These are phyloP conservation scores for Yamadazyma nakazawae DNA, from an alignment of 805 yeast species.

Conservation along the genomic window DNA sequence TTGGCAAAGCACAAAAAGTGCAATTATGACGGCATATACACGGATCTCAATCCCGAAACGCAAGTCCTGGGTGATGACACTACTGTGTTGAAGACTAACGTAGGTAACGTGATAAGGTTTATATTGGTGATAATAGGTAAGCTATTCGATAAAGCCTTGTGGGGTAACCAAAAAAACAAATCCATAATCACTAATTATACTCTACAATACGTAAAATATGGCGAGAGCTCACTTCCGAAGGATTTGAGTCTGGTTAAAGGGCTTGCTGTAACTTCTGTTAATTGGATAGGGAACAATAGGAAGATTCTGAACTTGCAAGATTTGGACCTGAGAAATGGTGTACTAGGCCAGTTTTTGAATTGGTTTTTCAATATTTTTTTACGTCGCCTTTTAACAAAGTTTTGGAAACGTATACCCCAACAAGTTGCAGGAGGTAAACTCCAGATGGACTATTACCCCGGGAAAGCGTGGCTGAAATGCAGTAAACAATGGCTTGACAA, in stretches of 20 bases:
- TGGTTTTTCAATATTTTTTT: slow-evolving; percentile 59
- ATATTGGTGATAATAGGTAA: slow-evolving; percentile 41
- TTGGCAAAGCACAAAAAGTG: slow-evolving; percentile 2
- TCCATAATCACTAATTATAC: slow-evolving; percentile 34
- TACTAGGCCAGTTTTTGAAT: slow-evolving; percentile 41
- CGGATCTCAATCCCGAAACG: not conserved
- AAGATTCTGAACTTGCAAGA: slow-evolving; percentile 40
- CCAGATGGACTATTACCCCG: slow-evolving; percentile 46
- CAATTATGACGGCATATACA: slow-evolving; percentile 5
- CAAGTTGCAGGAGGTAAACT: slow-evolving; percentile 4
- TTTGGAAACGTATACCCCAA: slow-evolving; percentile 9
- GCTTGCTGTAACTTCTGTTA: not conserved
- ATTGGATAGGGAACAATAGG: slow-evolving; percentile 49
- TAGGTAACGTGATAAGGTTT: slow-evolving; percentile 38
- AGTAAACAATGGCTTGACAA: slow-evolving; percentile 38
- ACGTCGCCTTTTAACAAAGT: slow-evolving; percentile 3
- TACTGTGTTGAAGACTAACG: not conserved
- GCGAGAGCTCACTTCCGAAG: not conserved
- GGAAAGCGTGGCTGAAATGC: slow-evolving; percentile 51
- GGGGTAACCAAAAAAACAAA: slow-evolving; percentile 55
- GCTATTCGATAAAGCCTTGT: slow-evolving; percentile 47
- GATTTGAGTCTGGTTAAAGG: not conserved
- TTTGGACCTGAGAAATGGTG: slow-evolving; percentile 28
- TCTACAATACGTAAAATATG: slow-evolving; percentile 16
- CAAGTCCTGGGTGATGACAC: not conserved